Evolutionary conservation across 768 basidiomycete genomes (phyloP).

Genomic region (Boletus pseudopeckii): DNA sequence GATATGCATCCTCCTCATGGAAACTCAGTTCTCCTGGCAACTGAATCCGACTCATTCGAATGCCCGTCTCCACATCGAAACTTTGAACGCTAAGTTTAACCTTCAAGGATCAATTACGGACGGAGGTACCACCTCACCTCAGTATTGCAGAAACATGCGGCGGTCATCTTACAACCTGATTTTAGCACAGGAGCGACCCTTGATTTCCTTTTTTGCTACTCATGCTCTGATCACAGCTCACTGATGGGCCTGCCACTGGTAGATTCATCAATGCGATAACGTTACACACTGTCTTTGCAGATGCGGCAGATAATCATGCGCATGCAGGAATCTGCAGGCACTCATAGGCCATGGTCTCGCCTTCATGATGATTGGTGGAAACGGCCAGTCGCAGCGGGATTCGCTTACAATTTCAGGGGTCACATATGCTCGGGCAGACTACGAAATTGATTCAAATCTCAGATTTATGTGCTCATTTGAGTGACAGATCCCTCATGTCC

Average conservation of each 20-base stretch:
- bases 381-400: not conserved
- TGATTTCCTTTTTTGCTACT: not conserved
- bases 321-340: not conserved
- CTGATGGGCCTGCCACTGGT: too few relatives aligned
- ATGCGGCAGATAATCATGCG: not conserved
- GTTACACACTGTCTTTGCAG: not conserved
- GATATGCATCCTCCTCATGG: conserved; percentile 2
- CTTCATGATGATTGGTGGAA: conserved; percentile 5
- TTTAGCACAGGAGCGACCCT: not conserved
- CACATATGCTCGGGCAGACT: conserved; percentile 7
- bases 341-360: not conserved
- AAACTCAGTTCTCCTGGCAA: conserved; percentile 8
- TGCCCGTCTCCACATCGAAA: conserved; percentile 2
- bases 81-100: conserved; percentile 13
- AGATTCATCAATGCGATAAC: not conserved
- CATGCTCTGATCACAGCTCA: not conserved
- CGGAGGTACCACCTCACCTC: not conserved
- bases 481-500: conserved; percentile 15
- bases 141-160: not conserved
- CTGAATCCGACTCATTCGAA: not conserved
- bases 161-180: not conserved
- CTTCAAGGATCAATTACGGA: not conserved
- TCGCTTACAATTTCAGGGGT: conserved; percentile 22
- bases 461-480: conserved; percentile 26
- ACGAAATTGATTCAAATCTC: conserved; percentile 25